Base-by-base conservation (phyloP, 305 asterid species). In the Euphrasia arctica region DNA sequence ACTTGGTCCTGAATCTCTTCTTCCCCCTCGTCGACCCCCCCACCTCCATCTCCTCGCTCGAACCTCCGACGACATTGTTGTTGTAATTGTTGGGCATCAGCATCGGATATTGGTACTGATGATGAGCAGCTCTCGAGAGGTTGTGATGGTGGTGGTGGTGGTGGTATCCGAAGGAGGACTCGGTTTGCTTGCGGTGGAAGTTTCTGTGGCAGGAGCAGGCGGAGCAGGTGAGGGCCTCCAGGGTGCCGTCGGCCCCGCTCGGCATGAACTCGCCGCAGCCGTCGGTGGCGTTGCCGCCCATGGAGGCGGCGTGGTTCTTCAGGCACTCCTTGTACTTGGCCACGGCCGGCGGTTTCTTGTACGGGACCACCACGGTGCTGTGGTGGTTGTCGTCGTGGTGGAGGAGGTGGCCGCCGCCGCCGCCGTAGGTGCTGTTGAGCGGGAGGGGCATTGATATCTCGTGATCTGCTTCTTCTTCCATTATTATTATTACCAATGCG, bases 241-340 rank as follows among this genome's bases (percentile, higher is more conserved):
- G 42, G 1, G 80, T 74, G 13, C 90, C 93, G 3, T 85, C 93
- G 51, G 73, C 86, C 1, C 86, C 90, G 52, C 76, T 68, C 1
- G 90, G 78, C 90, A 86, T 83, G 76, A 81, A 86, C 14, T 86
- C 94, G 0, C 94, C 94, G 45, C 94, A 86, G 5, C 94, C 94
- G 68, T 86, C 93, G 2, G 82, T 83, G 51, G 89, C 91, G 66
- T 74, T 80, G 0, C 90, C 90, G 4, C 95, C 95, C 83, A 85
- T 83, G 57, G 78, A 18, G 2, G 95, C 95, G 27, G 95, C 95
- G 66, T 88, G 95, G 77, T 88, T 88, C 72, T 88, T 88, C 5
- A 85, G 73, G 70, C 95, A 88, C 55, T 88, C 95, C 28, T 72
- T 72, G 75, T 87, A 90, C 10, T 74, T 72, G 4, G 77, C 65